Evolutionary conservation across 2,329 filamentous ascomycete genomes (phyloP), one percentile per base, ranked within the genome.

Genomic region (Colletotrichum salicis): DNA sequence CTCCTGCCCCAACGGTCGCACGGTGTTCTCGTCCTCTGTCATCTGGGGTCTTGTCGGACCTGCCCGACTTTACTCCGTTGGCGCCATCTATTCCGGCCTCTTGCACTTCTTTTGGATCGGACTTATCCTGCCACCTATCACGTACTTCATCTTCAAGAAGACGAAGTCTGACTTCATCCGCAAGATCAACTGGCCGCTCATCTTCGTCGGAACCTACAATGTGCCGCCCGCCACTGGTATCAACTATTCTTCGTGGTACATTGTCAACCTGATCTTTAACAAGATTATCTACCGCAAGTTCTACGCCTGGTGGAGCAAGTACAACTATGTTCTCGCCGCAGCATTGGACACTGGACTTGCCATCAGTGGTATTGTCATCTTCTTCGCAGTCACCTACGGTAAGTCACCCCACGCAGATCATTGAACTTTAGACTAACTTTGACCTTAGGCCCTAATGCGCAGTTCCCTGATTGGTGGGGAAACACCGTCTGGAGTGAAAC

Each of bases 11-110:
- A 84, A 84, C 41, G 86, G 86, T n/a, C 85, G 85, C 41, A 88
- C 89, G 0, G 91, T 90, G 75, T 91, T 88, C 81, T 89, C 87
- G 15, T 86, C 86, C n/a, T 88, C 86, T 6, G 84, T 90, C 5
- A 86, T 90, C 70, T 90, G 89, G 89, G 90, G 90, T 64, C 83
- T 89, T 12, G 89, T 92, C 59, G 90, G 81, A 0, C 81, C 81
- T 0, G 76, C 74, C 27, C 76, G 77, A 35, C 78, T 82, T 1
- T 81, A 81, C 61, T 79, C 80, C n/a, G 75, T 75, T 5, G 80
- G 80, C 22, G 80, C 83, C 19, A 80, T 86, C 7, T 90, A 89
- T 76, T 78, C 81, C 0, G 81, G 82, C 22, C 80, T 88, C 24
- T 84, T 88, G 76, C 89, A 82, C 76, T 89, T 89, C 81, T 72